Conservation (phyloP, 495 filamentous ascomycete genomes). For the Podospora australis region DNA sequence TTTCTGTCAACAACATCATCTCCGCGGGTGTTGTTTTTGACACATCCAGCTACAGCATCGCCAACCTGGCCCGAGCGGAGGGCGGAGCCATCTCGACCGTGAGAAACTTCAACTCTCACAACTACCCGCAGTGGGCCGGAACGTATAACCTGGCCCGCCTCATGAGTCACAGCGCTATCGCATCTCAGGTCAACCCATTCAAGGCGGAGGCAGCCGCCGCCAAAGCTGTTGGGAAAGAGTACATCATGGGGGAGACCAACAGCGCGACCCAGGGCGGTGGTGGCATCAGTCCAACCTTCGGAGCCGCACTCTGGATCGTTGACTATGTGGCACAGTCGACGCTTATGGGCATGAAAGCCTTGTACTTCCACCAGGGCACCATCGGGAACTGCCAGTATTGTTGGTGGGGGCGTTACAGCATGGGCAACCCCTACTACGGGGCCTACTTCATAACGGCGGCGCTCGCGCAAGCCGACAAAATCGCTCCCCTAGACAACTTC, state of each 20-base stretch:
- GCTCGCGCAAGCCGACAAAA: conserved; percentile 43
- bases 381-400: conserved; percentile 57
- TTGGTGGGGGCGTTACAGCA: conserved; percentile 51
- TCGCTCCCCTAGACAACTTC: conserved; percentile 47
- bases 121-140: conserved; percentile 44
- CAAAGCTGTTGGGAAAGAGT: conserved; percentile 39
- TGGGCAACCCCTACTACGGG: conserved; percentile 54
- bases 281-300: conserved; percentile 52
- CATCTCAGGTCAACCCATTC: conserved; percentile 39
- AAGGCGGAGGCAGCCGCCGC: conserved; percentile 45
- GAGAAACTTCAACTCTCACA: conserved; percentile 51
- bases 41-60: conserved; percentile 43
- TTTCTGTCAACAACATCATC: conserved; percentile 40
- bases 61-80: conserved; percentile 43
- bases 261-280: conserved; percentile 31
- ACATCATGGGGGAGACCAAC: conserved; percentile 56
- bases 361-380: conserved; percentile 58
- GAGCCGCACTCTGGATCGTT: conserved; percentile 55
- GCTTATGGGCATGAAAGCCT: conserved; percentile 41
- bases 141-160: conserved; percentile 38
- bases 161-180: conserved; percentile 44
- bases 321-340: conserved; percentile 50
- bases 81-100: conserved; percentile 44
- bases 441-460: conserved; percentile 50
- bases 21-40: conserved; percentile 38